Evolutionary conservation across 441 rosid genomes (phyloP).

Genomic region (Gossypium schwendimanii): DNA sequence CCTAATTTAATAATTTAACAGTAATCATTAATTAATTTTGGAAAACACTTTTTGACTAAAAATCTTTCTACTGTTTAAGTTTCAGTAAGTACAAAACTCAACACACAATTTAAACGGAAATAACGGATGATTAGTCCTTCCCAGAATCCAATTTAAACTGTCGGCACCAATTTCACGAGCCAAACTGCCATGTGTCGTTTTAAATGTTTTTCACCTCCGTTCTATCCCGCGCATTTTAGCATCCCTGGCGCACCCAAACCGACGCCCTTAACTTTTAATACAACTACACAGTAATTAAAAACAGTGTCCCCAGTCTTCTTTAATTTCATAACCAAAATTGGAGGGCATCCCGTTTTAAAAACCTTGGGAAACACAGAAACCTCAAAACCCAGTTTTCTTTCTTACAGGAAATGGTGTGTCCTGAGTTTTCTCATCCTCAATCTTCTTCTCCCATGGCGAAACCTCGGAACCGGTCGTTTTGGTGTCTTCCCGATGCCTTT

Average conservation of each 20-base stretch:
- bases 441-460: constrained; percentile 53
- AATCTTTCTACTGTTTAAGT: neutral
- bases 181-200: neutral
- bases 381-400: neutral
- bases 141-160: neutral
- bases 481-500: constrained; percentile 35
- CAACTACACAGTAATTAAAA: neutral
- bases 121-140: neutral
- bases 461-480: constrained; percentile 26
- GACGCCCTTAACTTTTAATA: neutral
- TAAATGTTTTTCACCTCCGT: constrained; percentile 7
- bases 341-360: neutral
- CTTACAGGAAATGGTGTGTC: constrained; percentile 27
- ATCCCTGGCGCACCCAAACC: neutral
- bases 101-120: neutral
- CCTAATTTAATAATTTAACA: neutral
- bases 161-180: neutral
- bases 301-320: neutral
- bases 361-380: neutral
- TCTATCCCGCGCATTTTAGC: constrained; percentile 28
- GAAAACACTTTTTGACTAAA: neutral
- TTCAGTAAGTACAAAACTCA: neutral
- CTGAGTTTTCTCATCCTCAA: constrained; percentile 23
- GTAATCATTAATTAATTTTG: neutral
- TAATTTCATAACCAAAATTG: neutral